These are phyloP conservation scores for Leccinum fallax DNA, from an alignment of 1,284 basidiomycete species.

Conservation along the genomic window DNA sequence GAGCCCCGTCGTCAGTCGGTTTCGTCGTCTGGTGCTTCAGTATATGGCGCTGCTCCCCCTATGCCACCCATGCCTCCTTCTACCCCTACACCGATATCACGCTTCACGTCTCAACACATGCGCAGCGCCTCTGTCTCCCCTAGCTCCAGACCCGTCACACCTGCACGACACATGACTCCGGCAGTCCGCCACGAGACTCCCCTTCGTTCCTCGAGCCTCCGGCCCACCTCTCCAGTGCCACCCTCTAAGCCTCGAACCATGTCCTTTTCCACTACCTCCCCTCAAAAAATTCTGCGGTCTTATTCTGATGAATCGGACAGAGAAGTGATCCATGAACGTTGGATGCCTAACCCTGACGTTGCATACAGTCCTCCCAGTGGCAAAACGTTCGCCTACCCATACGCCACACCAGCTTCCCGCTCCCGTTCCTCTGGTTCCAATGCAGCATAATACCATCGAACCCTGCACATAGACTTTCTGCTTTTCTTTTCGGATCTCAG, in stretches of 20 bases:
- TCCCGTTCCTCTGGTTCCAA: constrained; percentile 39
- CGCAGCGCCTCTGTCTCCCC: constrained; percentile 45
- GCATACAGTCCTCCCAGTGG: constrained; percentile 37
- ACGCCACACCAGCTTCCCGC: constrained; percentile 30
- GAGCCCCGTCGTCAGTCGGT: constrained; percentile 35
- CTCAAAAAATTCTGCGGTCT: constrained; percentile 50
- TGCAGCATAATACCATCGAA: constrained; percentile 31
- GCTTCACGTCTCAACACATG: constrained; percentile 50
- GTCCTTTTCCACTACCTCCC: constrained; percentile 42
- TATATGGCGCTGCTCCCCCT: constrained; percentile 36
- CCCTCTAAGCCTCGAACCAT: constrained; percentile 48
- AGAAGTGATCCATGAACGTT: constrained; percentile 50
- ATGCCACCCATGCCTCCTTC: constrained; percentile 36
- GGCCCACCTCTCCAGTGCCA: constrained; percentile 42
- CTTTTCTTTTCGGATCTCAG: constrained; percentile 25
- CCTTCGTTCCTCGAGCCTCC: constrained; percentile 35
- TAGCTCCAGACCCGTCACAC: constrained; percentile 52
- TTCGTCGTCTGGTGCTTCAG: constrained; percentile 39
- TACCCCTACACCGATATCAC: constrained; percentile 43
- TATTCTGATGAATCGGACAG: constrained; percentile 53
- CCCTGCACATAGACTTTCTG: constrained; percentile 26
- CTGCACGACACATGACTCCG: constrained; percentile 39
- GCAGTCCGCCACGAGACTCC: constrained; percentile 40
- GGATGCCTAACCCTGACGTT: constrained; percentile 47
- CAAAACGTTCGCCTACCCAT: constrained; percentile 34